phyloP scores from a whole-genome alignment of 1,284 basidiomycete genomes.

The Leccinum angustisporum region DNA sequence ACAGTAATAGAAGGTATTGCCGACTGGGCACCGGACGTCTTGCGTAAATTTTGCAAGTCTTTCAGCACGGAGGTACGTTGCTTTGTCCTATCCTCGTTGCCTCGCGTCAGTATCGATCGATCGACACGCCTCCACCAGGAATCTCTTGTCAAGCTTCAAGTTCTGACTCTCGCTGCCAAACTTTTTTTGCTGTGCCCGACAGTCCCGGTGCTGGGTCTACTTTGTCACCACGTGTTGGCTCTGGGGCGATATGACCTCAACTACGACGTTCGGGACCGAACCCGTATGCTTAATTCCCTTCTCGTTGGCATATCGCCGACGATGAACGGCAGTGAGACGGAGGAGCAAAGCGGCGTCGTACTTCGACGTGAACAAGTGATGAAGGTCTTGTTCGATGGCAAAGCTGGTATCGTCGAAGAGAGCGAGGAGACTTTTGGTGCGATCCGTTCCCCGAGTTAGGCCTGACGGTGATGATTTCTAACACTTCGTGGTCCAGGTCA shows the following conservation, averaged over 20 bases:
- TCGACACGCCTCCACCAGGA: conserved; percentile 41
- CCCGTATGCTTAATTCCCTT: conserved; percentile 75
- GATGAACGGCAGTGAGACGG: conserved; percentile 29
- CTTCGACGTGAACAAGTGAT: conserved; percentile 80
- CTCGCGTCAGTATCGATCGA: neutral
- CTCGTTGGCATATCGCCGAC: conserved; percentile 45
- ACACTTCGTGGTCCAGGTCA: conserved; percentile 35
- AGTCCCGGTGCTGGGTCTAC: conserved; percentile 47
- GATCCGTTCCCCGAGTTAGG: neutral
- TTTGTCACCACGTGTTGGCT: conserved; percentile 74
- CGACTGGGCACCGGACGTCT: conserved; percentile 82
- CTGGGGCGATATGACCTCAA: conserved; percentile 86
- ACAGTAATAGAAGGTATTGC: conserved; percentile 51
- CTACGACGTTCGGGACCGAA: conserved; percentile 88
- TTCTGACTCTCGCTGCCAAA: conserved; percentile 82
- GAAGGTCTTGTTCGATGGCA: conserved; percentile 77
- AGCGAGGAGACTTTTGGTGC: conserved; percentile 30
- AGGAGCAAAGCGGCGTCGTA: conserved; percentile 65
- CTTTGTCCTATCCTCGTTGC: conserved; percentile 1
- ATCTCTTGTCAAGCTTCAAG: conserved; percentile 74
- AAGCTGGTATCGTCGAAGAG: conserved; percentile 46
- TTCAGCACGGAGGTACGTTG: conserved; percentile 67
- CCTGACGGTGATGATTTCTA: too few relatives aligned
- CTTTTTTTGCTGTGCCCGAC: conserved; percentile 69
- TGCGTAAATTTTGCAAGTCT: conserved; percentile 72